Percentiles rank a stretch among this genome's conserved stretches.
These are phyloP conservation scores for Wakefieldia striispora DNA, from an alignment of 768 basidiomycete genomes.

Conservation along the genomic window DNA sequence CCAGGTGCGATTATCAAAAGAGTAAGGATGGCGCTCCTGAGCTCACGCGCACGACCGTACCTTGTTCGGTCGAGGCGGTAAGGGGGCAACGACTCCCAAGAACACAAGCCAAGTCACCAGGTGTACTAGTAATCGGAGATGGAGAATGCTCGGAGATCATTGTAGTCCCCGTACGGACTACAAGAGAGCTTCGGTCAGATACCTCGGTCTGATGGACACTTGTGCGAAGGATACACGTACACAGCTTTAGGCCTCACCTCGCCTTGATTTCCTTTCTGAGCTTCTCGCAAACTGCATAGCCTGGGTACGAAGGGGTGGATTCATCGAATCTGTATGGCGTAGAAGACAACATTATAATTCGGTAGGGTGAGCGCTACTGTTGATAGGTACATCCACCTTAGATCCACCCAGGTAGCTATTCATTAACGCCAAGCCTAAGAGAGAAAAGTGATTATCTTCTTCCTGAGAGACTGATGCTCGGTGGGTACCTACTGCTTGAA, in stretches of 20 bases:
- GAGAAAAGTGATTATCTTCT: too few species aligned
- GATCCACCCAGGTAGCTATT: too few species aligned
- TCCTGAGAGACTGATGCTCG: too few species aligned
- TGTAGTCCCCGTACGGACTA: slow-evolving; percentile 65
- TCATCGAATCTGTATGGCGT: slow-evolving; percentile 31
- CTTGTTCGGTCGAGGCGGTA: slow-evolving; percentile 45
- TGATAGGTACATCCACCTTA: too few species aligned
- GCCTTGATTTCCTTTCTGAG: slow-evolving; percentile 50
- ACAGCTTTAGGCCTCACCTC: slow-evolving; percentile 54
- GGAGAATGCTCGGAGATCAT: slow-evolving; percentile 68
- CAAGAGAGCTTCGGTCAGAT: background rate
- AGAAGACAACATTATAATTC: slow-evolving; percentile 9
- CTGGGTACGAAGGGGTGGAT: slow-evolving; percentile 43
- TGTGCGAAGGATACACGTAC: slow-evolving; percentile 23
- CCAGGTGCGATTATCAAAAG: slow-evolving; percentile 44
- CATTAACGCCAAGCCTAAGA: too few species aligned
- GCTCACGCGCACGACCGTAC: slow-evolving; percentile 26
- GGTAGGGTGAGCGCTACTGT: too few species aligned
- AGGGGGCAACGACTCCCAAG: slow-evolving; percentile 57
- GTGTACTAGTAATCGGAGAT: slow-evolving; percentile 57
- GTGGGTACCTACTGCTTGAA: too few species aligned
- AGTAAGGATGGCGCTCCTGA: background rate
- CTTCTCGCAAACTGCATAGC: slow-evolving; percentile 46
- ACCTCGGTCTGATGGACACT: background rate
- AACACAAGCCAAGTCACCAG: slow-evolving; percentile 71